Base-by-base conservation (phyloP, 768 basidiomycete genomes). In the Chalciporus pseudorubinellus region DNA sequence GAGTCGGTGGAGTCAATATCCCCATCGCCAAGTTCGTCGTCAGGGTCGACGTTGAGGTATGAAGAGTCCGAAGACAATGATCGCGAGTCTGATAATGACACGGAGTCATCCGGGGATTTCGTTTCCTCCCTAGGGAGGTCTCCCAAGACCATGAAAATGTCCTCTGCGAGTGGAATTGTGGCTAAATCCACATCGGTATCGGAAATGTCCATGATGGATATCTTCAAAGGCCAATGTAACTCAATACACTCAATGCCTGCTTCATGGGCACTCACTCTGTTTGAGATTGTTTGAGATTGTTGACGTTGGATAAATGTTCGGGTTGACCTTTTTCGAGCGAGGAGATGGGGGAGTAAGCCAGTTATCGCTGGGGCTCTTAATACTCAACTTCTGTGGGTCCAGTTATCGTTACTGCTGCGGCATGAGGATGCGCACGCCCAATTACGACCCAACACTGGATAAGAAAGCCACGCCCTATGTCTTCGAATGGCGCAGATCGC, bases 1-100 rank as follows among this genome's bases (percentile, higher is more conserved):
- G n/a, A n/a, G n/a, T n/a, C n/a, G n/a, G 33, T 22, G 14, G 45
- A 1, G 10, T 50, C 53, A 14, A 55, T 48, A 21, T 63, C 63
- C 13, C 47, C 53, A 4, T 63, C 58, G 18, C 50, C 55, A 3
- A 29, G 42, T 13, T 54, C 61, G 13, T 51, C 50, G 13, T n/a
- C 50, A 10, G 57, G 53, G 39, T 46, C 56, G 3, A 63, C 43
- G 26, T 63, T 33, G 16, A 61, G 26, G 51, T 53, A 64, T 20
- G 61, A 66, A 2, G 48, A 49, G 38, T 66, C 52, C 6, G 53
- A 66, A 20, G 57, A 46, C 26, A 44, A 51, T 10, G 63, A 63
- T 19, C 33, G 47, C 40, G 19, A 48, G 12, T 58, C 58, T n/a
- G 16, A 10, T 1, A 7, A 34, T 28, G 45, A 19, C 14, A 9